Conservation (phyloP, 2,329 filamentous ascomycete species). For the Beauveria varroae region DNA sequence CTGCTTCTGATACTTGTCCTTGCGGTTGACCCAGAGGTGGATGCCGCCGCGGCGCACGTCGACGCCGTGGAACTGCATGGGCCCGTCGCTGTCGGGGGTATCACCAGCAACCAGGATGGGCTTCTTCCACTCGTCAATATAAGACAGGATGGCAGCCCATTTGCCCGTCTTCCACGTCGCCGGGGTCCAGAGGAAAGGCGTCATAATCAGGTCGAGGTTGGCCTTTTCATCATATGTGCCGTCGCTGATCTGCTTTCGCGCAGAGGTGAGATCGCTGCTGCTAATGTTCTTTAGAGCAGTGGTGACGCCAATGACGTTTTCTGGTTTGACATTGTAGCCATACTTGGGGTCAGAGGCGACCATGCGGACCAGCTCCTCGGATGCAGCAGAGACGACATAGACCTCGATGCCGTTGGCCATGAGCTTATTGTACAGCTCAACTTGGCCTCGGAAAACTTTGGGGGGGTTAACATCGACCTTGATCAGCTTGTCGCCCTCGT, state of each 20-base stretch:
- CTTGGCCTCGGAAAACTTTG: conserved; percentile 30
- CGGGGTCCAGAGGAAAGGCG: conserved; percentile 34
- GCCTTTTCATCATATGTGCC: conserved; percentile 27
- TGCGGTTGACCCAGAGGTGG: conserved; percentile 35
- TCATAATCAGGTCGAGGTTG: conserved; percentile 32
- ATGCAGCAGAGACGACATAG: conserved; percentile 33
- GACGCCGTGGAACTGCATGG: conserved; percentile 38
- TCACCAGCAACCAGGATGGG: conserved; percentile 36
- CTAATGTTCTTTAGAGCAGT: conserved; percentile 27
- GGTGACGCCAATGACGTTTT: conserved; percentile 37
- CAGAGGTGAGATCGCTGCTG: conserved; percentile 23
- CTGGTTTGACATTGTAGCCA: conserved; percentile 35
- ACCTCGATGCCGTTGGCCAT: conserved; percentile 36
- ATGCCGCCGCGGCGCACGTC: conserved; percentile 33
- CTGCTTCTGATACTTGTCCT: conserved; percentile 25
- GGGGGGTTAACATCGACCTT: conserved; percentile 25
- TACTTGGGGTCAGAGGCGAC: conserved; percentile 37
- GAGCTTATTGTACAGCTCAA: conserved; percentile 35
- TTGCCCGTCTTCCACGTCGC: conserved; percentile 38
- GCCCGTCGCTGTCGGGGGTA: conserved; percentile 34
- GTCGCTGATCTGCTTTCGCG: conserved; percentile 32
- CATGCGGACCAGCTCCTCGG: conserved; percentile 39
- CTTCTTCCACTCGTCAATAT: conserved; percentile 35
- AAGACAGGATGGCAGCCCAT: conserved; percentile 34
- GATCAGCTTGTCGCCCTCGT: conserved; percentile 24